Conservation (phyloP, 2,329 filamentous ascomycete species). For the Stachybotrys chlorohalonatus region DNA sequence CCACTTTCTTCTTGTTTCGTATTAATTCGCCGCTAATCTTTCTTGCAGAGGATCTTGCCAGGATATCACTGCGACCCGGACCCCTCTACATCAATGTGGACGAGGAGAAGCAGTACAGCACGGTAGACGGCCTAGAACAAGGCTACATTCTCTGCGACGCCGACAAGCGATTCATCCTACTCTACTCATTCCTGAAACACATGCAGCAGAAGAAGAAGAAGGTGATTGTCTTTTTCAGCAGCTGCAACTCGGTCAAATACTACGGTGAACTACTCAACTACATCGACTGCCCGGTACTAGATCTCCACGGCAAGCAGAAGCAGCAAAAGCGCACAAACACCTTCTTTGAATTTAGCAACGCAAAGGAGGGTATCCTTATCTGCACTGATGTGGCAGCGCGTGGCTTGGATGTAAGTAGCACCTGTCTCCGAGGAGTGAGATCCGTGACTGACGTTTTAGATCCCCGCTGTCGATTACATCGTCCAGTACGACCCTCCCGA, state of each 20-base stretch:
- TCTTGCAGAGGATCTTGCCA: constrained; percentile 68
- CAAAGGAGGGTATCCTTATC: constrained; percentile 77
- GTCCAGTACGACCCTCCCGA: constrained; percentile 93
- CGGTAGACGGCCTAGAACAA: constrained; percentile 88
- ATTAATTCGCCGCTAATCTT: constrained; percentile 1
- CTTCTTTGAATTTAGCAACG: constrained; percentile 84
- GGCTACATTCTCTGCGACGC: constrained; percentile 91
- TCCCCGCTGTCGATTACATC: constrained; percentile 92
- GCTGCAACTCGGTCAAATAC: constrained; percentile 91
- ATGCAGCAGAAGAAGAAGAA: constrained; percentile 77
- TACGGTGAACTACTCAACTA: constrained; percentile 94
- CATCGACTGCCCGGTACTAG: constrained; percentile 84
- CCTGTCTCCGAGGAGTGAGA: neutral
- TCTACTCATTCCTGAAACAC: constrained; percentile 90
- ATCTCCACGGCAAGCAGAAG: constrained; percentile 91
- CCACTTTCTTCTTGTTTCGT: neutral
- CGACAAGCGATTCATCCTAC: constrained; percentile 84
- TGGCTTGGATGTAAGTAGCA: constrained; percentile 66
- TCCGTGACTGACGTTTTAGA: constrained; percentile 34
- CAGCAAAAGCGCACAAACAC: constrained; percentile 98
- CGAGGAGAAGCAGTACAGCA: constrained; percentile 78
- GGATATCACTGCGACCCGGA: constrained; percentile 84
- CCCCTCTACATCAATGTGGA: constrained; percentile 98
- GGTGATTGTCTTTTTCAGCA: constrained; percentile 93
- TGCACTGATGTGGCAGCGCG: constrained; percentile 95